Evolutionary conservation across 495 filamentous ascomycete genomes (phyloP), one percentile per base, ranked within the genome.

Genomic region (Clohesyomyces aquaticus): DNA sequence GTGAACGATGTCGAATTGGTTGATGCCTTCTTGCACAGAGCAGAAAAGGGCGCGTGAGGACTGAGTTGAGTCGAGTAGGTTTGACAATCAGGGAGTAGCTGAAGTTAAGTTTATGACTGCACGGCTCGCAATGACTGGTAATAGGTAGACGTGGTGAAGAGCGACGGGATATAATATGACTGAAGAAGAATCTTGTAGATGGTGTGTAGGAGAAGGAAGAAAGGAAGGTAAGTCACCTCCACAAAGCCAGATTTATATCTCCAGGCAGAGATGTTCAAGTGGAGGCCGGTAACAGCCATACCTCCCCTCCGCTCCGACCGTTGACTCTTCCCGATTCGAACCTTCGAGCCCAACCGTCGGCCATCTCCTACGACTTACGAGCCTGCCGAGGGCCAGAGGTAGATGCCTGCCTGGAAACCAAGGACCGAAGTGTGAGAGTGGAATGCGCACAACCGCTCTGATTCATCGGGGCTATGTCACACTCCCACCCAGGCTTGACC

Each of bases 321-420:
- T 63, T 63, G 60, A 65, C 60, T 56, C 49, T 60, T 52, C 61
- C 12, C 19, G 60, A 65, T 55, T 56, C 49, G 55, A 46, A 55
- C 12, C 19, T 38, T 38, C 6, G 32, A 6, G 32, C 1, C 55
- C 28, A 21, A n/a, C n/a, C n/a, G n/a, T 55, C 53, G 59, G 53
- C 47, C 43, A 61, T 6, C 46, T 60, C 49, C 67, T 63, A 61
- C 28, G 27, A 19, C 29, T 63, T 63, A 61, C 28, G 27, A 22
- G 23, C 41, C 51, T 47, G 28, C 58, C 53, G 26, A 11, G n/a
- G n/a, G n/a, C 26, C 18, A 38, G 66, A 65, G 21, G 63, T 55
- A 27, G 67, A 48, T 66, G 67, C 67, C 67, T 70, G 61, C 67
- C 67, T 70, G 61, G 57, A 61, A 29, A 50, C 29, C 55, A 60